These are phyloP conservation scores for Syzygium oleosum DNA, from an alignment of 345 rosid genomes.

Conservation along the genomic window DNA sequence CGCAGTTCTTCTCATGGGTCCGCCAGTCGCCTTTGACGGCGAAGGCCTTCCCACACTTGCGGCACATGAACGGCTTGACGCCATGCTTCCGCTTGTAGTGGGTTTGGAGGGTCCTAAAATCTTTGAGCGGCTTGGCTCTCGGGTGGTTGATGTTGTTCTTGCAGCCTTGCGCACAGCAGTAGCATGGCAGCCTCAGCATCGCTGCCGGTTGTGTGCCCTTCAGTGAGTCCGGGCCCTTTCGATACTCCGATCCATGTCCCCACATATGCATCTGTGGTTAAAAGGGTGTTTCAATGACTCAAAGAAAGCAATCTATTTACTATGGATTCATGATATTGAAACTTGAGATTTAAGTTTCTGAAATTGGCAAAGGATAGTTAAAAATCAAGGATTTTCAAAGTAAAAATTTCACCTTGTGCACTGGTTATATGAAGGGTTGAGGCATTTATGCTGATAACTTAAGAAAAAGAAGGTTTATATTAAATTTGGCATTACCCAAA, in stretches of 20 bases:
- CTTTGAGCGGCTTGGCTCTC: constrained; percentile 66
- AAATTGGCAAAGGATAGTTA: neutral
- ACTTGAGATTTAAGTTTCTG: neutral
- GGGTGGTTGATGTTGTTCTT: constrained; percentile 88
- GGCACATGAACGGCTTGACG: constrained; percentile 56
- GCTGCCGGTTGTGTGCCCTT: constrained; percentile 79
- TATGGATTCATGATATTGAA: neutral
- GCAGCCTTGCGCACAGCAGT: constrained; percentile 70
- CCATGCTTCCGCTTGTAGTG: constrained; percentile 83
- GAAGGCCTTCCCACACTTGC: constrained; percentile 80
- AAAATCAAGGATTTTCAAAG: neutral
- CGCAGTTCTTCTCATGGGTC: constrained; percentile 97
- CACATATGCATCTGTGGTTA: constrained; percentile 72
- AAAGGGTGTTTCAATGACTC: neutral
- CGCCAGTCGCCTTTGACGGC: constrained; percentile 99
- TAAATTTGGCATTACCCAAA: neutral
- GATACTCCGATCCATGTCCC: constrained; percentile 80
- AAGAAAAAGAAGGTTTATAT: neutral
- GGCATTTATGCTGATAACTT: neutral
- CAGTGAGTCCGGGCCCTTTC: constrained; percentile 67
- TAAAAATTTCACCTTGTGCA: neutral
- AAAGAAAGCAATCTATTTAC: neutral
- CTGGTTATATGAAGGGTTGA: neutral
- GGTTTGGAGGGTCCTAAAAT: constrained; percentile 72
- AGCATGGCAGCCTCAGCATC: constrained; percentile 72